These are phyloP conservation scores for Claviceps sp. DNA, from an alignment of 2,329 filamentous ascomycete genomes.

Conservation along the genomic window DNA sequence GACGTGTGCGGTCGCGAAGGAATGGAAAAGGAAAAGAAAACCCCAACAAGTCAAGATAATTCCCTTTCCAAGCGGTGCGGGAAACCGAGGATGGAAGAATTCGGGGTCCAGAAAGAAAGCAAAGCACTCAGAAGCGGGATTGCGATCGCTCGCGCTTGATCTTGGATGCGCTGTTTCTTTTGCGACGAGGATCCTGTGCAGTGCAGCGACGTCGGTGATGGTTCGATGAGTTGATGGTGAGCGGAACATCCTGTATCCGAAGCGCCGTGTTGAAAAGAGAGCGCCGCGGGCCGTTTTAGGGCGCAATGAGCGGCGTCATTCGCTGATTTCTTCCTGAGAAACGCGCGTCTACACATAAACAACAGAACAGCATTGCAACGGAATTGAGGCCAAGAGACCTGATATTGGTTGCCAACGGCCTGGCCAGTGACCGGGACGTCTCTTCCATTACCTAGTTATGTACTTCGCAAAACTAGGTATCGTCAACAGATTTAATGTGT, in stretches of 20 bases:
- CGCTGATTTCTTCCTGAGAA: too few relatives aligned
- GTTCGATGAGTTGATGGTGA: neutral
- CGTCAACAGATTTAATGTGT: too few relatives aligned
- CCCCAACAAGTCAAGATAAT: neutral
- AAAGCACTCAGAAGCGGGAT: neutral
- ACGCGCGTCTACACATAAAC: too few relatives aligned
- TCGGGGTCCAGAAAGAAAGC: neutral
- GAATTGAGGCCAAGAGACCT: too few relatives aligned
- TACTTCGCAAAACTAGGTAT: too few relatives aligned
- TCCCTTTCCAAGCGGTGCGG: neutral
- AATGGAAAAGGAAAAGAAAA: neutral
- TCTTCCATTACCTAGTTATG: too few relatives aligned
- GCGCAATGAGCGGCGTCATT: too few relatives aligned
- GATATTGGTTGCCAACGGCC: too few relatives aligned
- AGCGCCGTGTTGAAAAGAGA: neutral
- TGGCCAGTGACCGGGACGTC: too few relatives aligned
- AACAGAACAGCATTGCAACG: too few relatives aligned
- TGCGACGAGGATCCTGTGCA: neutral
- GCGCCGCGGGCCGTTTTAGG: too few relatives aligned
- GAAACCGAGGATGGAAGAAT: neutral
- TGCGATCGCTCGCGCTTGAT: neutral
- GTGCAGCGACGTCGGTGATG: neutral
- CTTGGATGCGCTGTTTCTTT: neutral
- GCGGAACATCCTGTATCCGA: neutral
- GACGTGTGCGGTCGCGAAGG: neutral